Conservation (phyloP, 148 eudicot species). For the Bassia scoparia region DNA sequence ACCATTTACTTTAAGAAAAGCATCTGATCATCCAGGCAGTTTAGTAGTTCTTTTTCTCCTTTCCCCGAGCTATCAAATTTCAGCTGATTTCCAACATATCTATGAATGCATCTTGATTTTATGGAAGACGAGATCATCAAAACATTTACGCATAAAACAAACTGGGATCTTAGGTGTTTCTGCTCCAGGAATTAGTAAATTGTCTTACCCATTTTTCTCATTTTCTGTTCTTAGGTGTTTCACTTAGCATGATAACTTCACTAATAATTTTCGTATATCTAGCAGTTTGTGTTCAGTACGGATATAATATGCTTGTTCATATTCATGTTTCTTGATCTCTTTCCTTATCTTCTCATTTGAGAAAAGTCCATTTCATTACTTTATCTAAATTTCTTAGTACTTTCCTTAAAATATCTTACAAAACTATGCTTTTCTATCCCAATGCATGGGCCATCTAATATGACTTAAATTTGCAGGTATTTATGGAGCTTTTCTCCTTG, state of each 20-base stretch:
- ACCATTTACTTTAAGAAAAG: too few relatives aligned
- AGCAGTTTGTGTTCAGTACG: not conserved
- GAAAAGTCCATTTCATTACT: not conserved
- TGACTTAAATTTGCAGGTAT: slow-evolving; percentile 46
- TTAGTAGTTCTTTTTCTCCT: too few relatives aligned
- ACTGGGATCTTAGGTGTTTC: too few relatives aligned
- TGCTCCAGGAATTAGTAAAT: not conserved
- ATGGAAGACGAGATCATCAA: too few relatives aligned
- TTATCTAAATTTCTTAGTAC: not conserved
- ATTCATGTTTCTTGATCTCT: not conserved
- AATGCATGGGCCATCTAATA: slow-evolving; percentile 9
- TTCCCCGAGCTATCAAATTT: too few relatives aligned
- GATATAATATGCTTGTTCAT: not conserved
- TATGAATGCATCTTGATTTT: too few relatives aligned
- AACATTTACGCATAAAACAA: too few relatives aligned
- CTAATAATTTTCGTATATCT: not conserved
- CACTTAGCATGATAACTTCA: not conserved
- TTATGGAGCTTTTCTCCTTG: slow-evolving; percentile 95
- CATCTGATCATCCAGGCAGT: too few relatives aligned
- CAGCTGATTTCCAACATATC: too few relatives aligned
- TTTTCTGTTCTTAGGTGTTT: not conserved
- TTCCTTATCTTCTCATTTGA: not conserved
- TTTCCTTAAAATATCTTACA: not conserved
- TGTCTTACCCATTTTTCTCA: not conserved
- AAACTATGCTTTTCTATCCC: not conserved